phyloP scores from a whole-genome alignment of 768 basidiomycete genomes.

The Cystobasidium tubakii region DNA sequence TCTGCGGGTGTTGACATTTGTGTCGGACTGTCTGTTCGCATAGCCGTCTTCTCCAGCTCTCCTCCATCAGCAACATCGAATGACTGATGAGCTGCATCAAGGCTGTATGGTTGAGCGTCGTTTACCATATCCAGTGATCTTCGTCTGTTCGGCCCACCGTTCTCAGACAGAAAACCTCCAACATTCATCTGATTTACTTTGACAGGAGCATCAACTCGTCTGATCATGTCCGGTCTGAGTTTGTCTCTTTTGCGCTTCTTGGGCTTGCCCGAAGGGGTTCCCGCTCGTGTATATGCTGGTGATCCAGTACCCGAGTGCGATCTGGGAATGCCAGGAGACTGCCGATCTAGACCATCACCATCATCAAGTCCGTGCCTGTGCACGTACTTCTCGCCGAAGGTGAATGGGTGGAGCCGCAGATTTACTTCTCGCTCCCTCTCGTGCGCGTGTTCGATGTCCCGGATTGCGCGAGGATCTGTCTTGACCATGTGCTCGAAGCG shows the following conservation, averaged over 20 bases:
- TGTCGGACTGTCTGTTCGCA: slow-evolving; percentile 25
- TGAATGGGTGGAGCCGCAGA: neutral
- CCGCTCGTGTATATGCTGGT: neutral
- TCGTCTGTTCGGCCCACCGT: neutral
- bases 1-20: neutral
- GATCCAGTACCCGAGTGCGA: neutral
- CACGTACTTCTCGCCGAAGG: neutral
- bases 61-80: neutral
- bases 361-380: neutral
- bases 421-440: neutral
- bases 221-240: slow-evolving; percentile 69
- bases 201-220: slow-evolving; percentile 50
- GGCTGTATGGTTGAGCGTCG: neutral
- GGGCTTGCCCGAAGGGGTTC: neutral
- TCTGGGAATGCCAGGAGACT: neutral
- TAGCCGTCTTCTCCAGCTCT: slow-evolving; percentile 7
- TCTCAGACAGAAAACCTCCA: slow-evolving; percentile 38
- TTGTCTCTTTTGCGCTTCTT: slow-evolving; percentile 43
- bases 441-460: slow-evolving; percentile 12
- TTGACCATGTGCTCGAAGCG: slow-evolving; percentile 56
- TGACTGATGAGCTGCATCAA: neutral
- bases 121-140: slow-evolving; percentile 2
- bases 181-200: slow-evolving; percentile 43
- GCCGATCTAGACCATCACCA: neutral
- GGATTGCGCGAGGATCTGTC: slow-evolving; percentile 16